phyloP scores from a whole-genome alignment of 768 basidiomycete genomes.

The Galerina sulciceps region DNA sequence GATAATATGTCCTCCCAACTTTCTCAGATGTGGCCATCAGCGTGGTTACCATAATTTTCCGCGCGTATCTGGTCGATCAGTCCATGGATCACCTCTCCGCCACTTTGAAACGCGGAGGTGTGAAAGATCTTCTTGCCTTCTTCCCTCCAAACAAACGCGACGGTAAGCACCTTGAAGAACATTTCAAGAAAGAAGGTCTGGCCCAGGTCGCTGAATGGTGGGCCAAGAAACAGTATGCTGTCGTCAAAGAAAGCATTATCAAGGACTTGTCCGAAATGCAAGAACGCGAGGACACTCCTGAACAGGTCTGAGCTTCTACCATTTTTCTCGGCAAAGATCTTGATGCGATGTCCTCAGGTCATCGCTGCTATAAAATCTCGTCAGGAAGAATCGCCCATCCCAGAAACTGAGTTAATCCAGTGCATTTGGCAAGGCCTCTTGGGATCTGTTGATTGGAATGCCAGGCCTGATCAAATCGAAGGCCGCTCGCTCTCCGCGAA shows the following conservation, averaged over 20 bases:
- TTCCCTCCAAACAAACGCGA: slow-evolving; percentile 87
- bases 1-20: not conserved
- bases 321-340: slow-evolving; percentile 7
- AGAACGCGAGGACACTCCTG: slow-evolving; percentile 68
- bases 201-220: slow-evolving; percentile 91
- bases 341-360: slow-evolving; percentile 52
- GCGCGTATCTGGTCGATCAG: slow-evolving; percentile 79
- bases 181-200: slow-evolving; percentile 83
- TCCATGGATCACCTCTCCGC: slow-evolving; percentile 88
- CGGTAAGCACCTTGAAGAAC: slow-evolving; percentile 74
- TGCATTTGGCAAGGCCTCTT: slow-evolving; percentile 95
- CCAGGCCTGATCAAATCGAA: slow-evolving; percentile 91
- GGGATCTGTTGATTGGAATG: slow-evolving; percentile 85
- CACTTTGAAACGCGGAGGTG: slow-evolving; percentile 80
- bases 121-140: slow-evolving; percentile 85
- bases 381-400: slow-evolving; percentile 81
- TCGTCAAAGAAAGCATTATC: slow-evolving; percentile 78
- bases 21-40: slow-evolving; percentile 72
- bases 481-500: slow-evolving; percentile 85
- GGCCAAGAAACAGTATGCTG: slow-evolving; percentile 85
- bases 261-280: slow-evolving; percentile 71
- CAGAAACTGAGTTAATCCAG: slow-evolving; percentile 82
- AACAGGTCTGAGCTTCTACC: slow-evolving; percentile 54
- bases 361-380: slow-evolving; percentile 70
- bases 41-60: slow-evolving; percentile 80